Conservation (phyloP, 352 stramenopile genomes). For the Pythium dissotocum region DNA sequence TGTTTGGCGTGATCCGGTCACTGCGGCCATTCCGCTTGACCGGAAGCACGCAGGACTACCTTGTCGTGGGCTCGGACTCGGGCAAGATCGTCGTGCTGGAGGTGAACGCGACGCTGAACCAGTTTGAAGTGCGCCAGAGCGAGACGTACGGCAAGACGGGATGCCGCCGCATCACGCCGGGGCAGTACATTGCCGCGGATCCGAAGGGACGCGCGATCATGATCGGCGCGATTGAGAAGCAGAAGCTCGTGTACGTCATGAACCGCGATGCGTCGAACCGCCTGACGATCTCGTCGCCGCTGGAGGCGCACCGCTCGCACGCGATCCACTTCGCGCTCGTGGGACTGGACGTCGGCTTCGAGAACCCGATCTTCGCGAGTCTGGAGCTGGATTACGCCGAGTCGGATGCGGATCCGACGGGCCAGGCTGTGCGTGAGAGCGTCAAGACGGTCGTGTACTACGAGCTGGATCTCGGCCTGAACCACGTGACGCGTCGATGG, state of each 20-base stretch:
- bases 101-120: constrained; percentile 79
- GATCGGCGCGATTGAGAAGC: constrained; percentile 96
- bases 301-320: constrained; percentile 97
- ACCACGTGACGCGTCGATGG: constrained; percentile 98
- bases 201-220: constrained; percentile 97
- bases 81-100: constrained; percentile 96
- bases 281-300: constrained; percentile 96
- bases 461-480: constrained; percentile 98
- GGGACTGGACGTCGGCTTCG: constrained; percentile 97
- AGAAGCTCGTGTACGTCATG: constrained; percentile 99
- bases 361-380: constrained; percentile 98
- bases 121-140: constrained; percentile 88
- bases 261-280: constrained; percentile 94
- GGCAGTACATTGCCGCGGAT: constrained; percentile 97
- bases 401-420: constrained; percentile 79
- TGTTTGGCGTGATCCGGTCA: constrained; percentile 93
- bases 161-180: constrained; percentile 95
- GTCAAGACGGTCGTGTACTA: constrained; percentile 98
- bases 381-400: constrained; percentile 96
- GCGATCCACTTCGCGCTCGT: constrained; percentile 95
- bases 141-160: constrained; percentile 97
- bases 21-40: constrained; percentile 89
- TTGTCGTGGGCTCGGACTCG: constrained; percentile 95
- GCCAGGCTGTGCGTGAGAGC: constrained; percentile 55
- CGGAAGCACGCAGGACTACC: constrained; percentile 91